These are phyloP conservation scores for Globisporangium splendens DNA, from an alignment of 352 stramenopile genomes.

Conservation along the genomic window DNA sequence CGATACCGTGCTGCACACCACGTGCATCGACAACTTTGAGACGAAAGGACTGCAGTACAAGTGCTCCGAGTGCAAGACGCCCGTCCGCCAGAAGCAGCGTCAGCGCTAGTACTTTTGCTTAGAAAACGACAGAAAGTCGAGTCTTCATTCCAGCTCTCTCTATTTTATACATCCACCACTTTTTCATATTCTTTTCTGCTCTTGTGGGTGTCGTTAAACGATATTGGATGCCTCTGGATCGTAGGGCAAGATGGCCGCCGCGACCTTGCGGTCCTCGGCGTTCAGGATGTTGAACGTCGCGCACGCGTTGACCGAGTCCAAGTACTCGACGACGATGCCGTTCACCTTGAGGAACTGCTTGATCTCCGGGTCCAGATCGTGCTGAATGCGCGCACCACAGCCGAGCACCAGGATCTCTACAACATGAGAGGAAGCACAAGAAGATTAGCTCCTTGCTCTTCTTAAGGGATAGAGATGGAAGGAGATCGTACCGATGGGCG, in stretches of 20 bases:
- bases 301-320: slow-evolving; percentile 82
- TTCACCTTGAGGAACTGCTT: slow-evolving; percentile 79
- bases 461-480: neutral
- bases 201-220: neutral
- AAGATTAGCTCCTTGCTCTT: no score
- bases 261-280: slow-evolving; percentile 82
- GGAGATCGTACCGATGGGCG: slow-evolving; percentile 47
- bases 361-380: slow-evolving; percentile 49
- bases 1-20: slow-evolving; percentile 41
- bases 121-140: neutral
- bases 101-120: no score
- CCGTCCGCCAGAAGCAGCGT: slow-evolving; percentile 19
- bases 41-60: slow-evolving; percentile 57
- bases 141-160: neutral
- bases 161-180: slow-evolving; percentile 3
- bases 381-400: slow-evolving; percentile 61
- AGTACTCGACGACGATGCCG: slow-evolving; percentile 83
- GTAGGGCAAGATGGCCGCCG: slow-evolving; percentile 70
- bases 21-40: slow-evolving; percentile 65
- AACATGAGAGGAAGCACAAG: neutral
- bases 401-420: slow-evolving; percentile 80
- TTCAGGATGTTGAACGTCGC: slow-evolving; percentile 92
- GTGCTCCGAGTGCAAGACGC: slow-evolving; percentile 45
- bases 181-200: neutral
- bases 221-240: slow-evolving; percentile 33